phyloP scores from a whole-genome alignment of 2,329 filamentous ascomycete genomes.

The Fusarium chuoi region DNA sequence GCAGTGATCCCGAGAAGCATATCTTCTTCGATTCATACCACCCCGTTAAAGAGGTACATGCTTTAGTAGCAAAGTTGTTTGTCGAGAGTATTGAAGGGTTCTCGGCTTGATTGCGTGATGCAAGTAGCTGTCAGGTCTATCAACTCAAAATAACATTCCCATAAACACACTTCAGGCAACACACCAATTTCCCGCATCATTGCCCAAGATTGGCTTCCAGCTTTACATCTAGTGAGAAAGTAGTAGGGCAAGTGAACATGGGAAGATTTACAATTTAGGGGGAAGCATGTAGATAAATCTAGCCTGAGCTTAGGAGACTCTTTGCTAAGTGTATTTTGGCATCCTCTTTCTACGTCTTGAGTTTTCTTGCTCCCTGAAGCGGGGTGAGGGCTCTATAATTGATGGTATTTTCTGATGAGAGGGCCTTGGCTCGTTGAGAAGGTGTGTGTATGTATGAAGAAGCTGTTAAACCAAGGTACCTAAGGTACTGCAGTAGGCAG shows the following conservation, averaged over 20 bases:
- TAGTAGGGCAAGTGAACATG: background rate
- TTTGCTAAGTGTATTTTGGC: too few species aligned
- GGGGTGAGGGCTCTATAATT: too few species aligned
- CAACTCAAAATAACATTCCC: background rate
- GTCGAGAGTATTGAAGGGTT: background rate
- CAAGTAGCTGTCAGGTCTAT: background rate
- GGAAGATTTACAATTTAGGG: background rate
- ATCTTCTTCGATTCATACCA: constrained; percentile 29
- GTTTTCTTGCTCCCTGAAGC: too few species aligned
- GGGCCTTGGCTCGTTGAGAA: too few species aligned
- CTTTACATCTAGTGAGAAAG: background rate
- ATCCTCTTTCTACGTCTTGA: too few species aligned
- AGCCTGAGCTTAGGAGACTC: too few species aligned
- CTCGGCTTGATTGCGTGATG: background rate
- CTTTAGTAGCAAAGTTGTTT: constrained; percentile 16
- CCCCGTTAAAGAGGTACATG: constrained; percentile 20
- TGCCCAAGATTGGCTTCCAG: background rate
- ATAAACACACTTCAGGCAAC: background rate
- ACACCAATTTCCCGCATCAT: background rate
- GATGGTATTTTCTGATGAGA: too few species aligned
- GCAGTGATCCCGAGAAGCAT: constrained; percentile 22
- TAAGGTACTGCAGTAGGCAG: too few species aligned
- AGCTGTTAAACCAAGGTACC: too few species aligned
- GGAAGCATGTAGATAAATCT: too few species aligned
- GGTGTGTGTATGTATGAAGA: too few species aligned